Percentiles rank a stretch among this genome's conserved stretches.
phyloP scores from a whole-genome alignment of 1,284 basidiomycete species.

The Cutaneotrichosporon sp. region DNA sequence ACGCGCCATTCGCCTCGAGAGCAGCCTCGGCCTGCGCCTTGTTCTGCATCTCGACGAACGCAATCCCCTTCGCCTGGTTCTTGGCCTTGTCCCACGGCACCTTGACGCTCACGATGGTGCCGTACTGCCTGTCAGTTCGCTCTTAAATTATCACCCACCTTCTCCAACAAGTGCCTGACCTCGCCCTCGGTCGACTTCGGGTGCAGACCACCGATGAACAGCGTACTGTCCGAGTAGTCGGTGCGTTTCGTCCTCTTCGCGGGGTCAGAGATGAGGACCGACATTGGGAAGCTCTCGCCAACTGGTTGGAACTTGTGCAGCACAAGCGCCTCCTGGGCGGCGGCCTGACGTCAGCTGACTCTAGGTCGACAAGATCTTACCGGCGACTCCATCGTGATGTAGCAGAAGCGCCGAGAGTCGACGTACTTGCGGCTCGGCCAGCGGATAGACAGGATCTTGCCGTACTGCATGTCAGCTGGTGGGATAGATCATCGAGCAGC shows the following conservation, averaged over 20 bases:
- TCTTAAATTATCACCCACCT: slow-evolving; percentile 57
- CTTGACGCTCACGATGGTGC: slow-evolving; percentile 73
- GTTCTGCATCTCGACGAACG: slow-evolving; percentile 77
- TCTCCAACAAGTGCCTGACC: slow-evolving; percentile 72
- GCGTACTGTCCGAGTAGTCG: slow-evolving; percentile 80
- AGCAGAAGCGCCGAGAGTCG: slow-evolving; percentile 85
- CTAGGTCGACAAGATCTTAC: slow-evolving; percentile 56
- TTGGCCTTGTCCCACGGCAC: slow-evolving; percentile 67
- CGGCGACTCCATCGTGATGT: slow-evolving; percentile 83
- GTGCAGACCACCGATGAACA: slow-evolving; percentile 79
- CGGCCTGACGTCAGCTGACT: slow-evolving; percentile 55
- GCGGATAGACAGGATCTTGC: slow-evolving; percentile 85
- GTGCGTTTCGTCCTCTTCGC: slow-evolving; percentile 80
- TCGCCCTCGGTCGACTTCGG: slow-evolving; percentile 65
- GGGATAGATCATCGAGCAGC: slow-evolving; percentile 23
- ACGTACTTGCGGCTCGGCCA: slow-evolving; percentile 99
- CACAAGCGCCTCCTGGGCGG: slow-evolving; percentile 73
- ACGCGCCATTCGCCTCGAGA: slow-evolving; percentile 75
- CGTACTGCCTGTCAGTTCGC: slow-evolving; percentile 62
- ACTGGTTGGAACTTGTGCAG: slow-evolving; percentile 74
- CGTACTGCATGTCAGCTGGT: slow-evolving; percentile 61
- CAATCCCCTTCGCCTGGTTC: slow-evolving; percentile 77
- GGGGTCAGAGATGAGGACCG: slow-evolving; percentile 87
- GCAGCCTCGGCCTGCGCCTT: slow-evolving; percentile 65
- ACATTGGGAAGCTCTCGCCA: slow-evolving; percentile 62